A percentile compares a stretch with the other conserved stretches of the same genome.
Evolutionary conservation across 306 rosid species (phyloP).

Genomic region (Castanea sativa): DNA sequence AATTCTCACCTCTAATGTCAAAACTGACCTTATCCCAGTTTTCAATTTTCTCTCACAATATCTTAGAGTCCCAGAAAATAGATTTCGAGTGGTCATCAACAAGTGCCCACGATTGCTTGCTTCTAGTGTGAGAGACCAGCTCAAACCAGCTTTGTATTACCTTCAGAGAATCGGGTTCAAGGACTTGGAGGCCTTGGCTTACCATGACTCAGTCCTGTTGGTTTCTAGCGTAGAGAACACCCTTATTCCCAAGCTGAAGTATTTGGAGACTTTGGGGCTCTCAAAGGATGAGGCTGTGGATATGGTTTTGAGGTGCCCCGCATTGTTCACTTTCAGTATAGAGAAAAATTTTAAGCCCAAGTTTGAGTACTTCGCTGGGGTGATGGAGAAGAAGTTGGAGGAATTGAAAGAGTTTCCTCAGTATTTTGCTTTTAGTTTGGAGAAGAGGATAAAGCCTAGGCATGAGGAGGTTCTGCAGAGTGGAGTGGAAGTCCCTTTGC

Average conservation of each 20-base stretch:
- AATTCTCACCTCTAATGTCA: slow-evolving; percentile 64
- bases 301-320: slow-evolving; percentile 76
- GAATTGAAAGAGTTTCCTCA: slow-evolving; percentile 83
- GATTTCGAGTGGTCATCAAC: slow-evolving; percentile 59
- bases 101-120: slow-evolving; percentile 87
- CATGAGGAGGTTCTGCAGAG: slow-evolving; percentile 50
- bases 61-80: slow-evolving; percentile 59
- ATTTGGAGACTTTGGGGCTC: slow-evolving; percentile 59
- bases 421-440: slow-evolving; percentile 83
- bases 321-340: slow-evolving; percentile 79
- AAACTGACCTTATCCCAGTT: slow-evolving; percentile 70
- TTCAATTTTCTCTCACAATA: slow-evolving; percentile 60
- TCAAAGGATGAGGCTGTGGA: slow-evolving; percentile 44
- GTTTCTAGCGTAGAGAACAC: slow-evolving; percentile 81
- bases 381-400: slow-evolving; percentile 58
- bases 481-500: slow-evolving; percentile 54
- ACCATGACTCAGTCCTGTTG: slow-evolving; percentile 60
- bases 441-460: slow-evolving; percentile 89
- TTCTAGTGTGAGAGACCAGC: slow-evolving; percentile 75
- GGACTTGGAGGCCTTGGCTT: slow-evolving; percentile 63
- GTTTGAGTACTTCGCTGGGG: slow-evolving; percentile 54
- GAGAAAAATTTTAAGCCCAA: slow-evolving; percentile 82
- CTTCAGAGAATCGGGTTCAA: slow-evolving; percentile 73
- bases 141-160: slow-evolving; percentile 64
- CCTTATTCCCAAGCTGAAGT: slow-evolving; percentile 63